A percentile compares a stretch with the other conserved stretches of the same genome.
Conservation (phyloP, 345 rosid species). For the Corymbia maculata region DNA sequence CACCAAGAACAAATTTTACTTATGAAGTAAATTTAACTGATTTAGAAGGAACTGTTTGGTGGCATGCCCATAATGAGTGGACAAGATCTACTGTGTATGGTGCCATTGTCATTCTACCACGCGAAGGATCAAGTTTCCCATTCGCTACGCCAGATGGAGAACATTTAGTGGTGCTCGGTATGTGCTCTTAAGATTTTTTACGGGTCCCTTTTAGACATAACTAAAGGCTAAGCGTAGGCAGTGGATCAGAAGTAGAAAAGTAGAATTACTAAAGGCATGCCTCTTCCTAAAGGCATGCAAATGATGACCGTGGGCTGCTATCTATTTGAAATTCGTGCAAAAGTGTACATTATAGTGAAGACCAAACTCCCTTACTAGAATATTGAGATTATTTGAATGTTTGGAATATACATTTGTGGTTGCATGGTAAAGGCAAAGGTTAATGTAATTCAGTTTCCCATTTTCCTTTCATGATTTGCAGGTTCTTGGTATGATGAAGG, state of each 20-base stretch:
- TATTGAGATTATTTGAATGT: too few species aligned
- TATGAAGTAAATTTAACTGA: neutral
- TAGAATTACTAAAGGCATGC: neutral
- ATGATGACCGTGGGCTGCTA: neutral
- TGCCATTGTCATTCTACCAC: slow-evolving; percentile 15
- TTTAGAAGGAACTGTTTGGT: neutral
- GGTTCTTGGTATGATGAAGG: neutral
- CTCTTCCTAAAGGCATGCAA: too few species aligned
- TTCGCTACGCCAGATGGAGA: slow-evolving; percentile 14
- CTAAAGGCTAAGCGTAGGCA: neutral
- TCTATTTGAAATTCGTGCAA: too few species aligned
- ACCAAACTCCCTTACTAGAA: too few species aligned
- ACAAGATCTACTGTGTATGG: slow-evolving; percentile 26
- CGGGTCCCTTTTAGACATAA: neutral
- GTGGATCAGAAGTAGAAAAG: neutral
- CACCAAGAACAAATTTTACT: neutral
- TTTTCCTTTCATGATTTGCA: too few species aligned
- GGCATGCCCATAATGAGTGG: slow-evolving; percentile 4
- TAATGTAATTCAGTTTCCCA: neutral
- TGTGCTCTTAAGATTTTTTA: neutral
- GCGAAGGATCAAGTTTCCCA: slow-evolving; percentile 1
- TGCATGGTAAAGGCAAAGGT: too few species aligned
- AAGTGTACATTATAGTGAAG: too few species aligned
- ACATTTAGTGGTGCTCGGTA: neutral
- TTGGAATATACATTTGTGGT: too few species aligned